phyloP scores from a whole-genome alignment of 345 rosid species.

The Stellera chamaejasme region DNA sequence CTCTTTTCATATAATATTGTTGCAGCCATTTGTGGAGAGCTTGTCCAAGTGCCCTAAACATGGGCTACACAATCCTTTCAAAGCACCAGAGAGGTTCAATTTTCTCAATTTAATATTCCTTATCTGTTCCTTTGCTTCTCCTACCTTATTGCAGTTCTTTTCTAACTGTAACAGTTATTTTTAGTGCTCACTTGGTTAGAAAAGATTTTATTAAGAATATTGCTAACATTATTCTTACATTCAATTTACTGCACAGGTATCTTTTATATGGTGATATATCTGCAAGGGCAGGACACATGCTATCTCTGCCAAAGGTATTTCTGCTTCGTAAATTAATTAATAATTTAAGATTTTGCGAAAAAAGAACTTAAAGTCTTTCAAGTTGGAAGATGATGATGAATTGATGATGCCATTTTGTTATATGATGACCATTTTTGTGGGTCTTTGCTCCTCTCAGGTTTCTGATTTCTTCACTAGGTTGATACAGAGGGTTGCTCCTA shows the following conservation, averaged over 20 bases:
- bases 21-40: constrained; percentile 93
- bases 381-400: constrained; percentile 5
- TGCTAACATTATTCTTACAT: not conserved
- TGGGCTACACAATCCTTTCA: constrained; percentile 97
- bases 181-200: constrained; percentile 1
- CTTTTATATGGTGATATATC: constrained; percentile 89
- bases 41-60: constrained; percentile 89
- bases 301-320: constrained; percentile 72
- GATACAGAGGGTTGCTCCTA: constrained; percentile 91
- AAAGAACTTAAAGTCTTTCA: not conserved
- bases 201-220: not conserved
- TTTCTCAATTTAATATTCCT: constrained; percentile 9
- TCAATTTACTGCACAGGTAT: constrained; percentile 35
- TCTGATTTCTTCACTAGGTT: constrained; percentile 78
- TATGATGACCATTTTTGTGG: not conserved
- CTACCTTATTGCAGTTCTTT: not conserved
- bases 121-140: not conserved
- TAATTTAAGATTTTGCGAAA: not conserved
- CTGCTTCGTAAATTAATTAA: not conserved
- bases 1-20: constrained; percentile 11
- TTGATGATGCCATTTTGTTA: not conserved
- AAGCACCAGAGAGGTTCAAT: constrained; percentile 82
- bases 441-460: constrained; percentile 41
- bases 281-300: constrained; percentile 82
- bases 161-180: not conserved